A percentile compares a stretch with the other conserved stretches of the same genome.
Conservation (phyloP, 495 filamentous ascomycete genomes). For the Lophium mytilinum region DNA sequence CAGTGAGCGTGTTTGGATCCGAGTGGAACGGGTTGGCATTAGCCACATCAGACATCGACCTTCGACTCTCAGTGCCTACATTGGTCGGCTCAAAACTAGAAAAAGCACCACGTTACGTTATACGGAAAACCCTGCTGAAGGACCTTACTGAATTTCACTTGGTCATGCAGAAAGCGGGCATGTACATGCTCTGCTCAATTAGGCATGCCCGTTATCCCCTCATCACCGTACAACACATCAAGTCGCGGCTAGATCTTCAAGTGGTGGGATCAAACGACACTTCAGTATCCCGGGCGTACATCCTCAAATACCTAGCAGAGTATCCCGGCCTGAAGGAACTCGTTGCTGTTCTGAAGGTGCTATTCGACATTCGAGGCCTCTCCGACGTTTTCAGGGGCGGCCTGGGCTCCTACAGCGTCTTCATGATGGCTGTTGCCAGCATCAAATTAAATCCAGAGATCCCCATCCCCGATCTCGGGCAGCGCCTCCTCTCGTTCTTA, state of each 20-base stretch:
- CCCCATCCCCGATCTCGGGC: slow-evolving; percentile 18
- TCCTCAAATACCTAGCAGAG: slow-evolving; percentile 40
- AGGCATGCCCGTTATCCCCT: slow-evolving; percentile 24
- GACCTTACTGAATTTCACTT: background rate
- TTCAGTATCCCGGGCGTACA: slow-evolving; percentile 33
- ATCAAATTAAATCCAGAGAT: slow-evolving; percentile 31
- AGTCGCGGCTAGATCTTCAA: slow-evolving; percentile 43
- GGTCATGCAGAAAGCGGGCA: background rate
- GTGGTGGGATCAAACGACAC: slow-evolving; percentile 37
- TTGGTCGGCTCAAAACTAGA: background rate
- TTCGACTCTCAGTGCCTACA: slow-evolving; percentile 25
- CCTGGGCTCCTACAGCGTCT: slow-evolving; percentile 42
- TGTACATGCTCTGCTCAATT: background rate
- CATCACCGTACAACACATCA: slow-evolving; percentile 32
- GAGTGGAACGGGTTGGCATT: slow-evolving; percentile 44
- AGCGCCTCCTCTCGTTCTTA: slow-evolving; percentile 32
- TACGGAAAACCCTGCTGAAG: background rate
- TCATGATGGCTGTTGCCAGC: slow-evolving; percentile 51
- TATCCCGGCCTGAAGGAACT: slow-evolving; percentile 44
- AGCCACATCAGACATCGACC: slow-evolving; percentile 46
- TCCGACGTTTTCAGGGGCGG: slow-evolving; percentile 39
- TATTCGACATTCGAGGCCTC: slow-evolving; percentile 43
- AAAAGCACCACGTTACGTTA: background rate
- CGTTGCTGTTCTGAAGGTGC: slow-evolving; percentile 40
- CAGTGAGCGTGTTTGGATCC: slow-evolving; percentile 44